Base-by-base conservation (phyloP, 306 rosid species). In the Vigna unguiculata region DNA sequence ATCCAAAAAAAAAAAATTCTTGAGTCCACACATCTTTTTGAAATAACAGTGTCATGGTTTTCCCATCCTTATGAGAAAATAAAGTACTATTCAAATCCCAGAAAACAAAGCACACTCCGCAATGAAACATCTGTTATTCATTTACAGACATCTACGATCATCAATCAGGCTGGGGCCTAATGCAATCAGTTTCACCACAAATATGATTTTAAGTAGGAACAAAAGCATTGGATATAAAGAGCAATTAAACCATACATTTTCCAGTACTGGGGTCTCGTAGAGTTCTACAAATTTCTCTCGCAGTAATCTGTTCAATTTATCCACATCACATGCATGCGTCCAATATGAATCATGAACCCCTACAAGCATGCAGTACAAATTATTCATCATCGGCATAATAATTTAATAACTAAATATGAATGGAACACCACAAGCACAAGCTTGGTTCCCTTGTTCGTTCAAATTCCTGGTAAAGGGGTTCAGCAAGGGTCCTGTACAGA, bases 271-370 rank as follows among this genome's bases (percentile, higher is more conserved):
- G 32, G 85, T 82, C 88, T 88, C 92, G 4, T 94, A 94, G 47
- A 94, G 93, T 82, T 90, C 92, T 21, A 94, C 96, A 70, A 94
- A 94, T 80, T 92, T 92, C 81, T 89, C 89, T 72, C 98, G 74
- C 1, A 94, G 91, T 81, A 92, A 85, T 80, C 70, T 76, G 84
- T 89, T 94, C 97, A 94, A 83, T 84, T 74, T 73, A 86, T 94
- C 97, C 83, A 92, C 98, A 61, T 94, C 95, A 60, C 95, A 89
- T 1, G 97, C 98, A 41, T 94, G 96, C 3, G 98, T 94, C 98
- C 98, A 94, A 70, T 90, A 94, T 14, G 98, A 94, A 83, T 94
- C 98, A 83, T 94, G 98, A 78, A 94, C 98, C 83, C 98, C 97
- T 94, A 82, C 80, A 79, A 79, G 78, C 53, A 86, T 19, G 67